Evolutionary conservation across 2,329 filamentous ascomycete species (phyloP).

Genomic region (Penicillium vulpinum): DNA sequence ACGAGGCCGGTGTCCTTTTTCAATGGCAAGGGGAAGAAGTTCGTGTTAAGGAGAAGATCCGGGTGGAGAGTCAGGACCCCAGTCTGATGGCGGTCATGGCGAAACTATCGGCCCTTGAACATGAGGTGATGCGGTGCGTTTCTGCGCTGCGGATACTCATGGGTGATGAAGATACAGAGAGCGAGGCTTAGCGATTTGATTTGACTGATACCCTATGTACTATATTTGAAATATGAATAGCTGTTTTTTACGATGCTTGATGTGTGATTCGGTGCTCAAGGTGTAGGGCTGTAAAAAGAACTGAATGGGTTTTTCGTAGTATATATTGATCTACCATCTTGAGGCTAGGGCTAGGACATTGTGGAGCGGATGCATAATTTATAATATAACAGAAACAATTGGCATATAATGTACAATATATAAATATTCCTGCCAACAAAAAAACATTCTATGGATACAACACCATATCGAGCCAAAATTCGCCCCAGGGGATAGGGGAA

Average conservation of each 20-base stretch:
- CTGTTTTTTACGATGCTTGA: background rate
- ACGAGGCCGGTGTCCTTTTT: conserved; percentile 79
- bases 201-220: conserved; percentile 7
- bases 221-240: background rate
- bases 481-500: background rate
- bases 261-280: background rate
- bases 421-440: background rate
- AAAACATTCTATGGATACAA: background rate
- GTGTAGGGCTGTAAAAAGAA: background rate
- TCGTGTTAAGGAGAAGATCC: conserved; percentile 83
- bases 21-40: conserved; percentile 70
- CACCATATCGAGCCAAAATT: background rate
- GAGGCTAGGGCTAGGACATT: background rate
- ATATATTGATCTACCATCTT: background rate
- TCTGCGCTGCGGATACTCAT: conserved; percentile 76
- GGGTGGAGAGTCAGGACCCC: conserved; percentile 86
- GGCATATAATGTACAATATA: background rate
- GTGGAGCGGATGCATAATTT: no score
- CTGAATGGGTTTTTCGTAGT: background rate
- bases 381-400: no score
- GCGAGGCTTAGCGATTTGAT: conserved; percentile 24
- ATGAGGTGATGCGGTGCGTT: conserved; percentile 69
- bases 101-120: conserved; percentile 75
- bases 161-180: conserved; percentile 58
- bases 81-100: conserved; percentile 79